A percentile compares a stretch with the other conserved stretches of the same genome.
These are phyloP conservation scores for Colletotrichum paranaense DNA, from an alignment of 2,329 filamentous ascomycete genomes.

Conservation along the genomic window DNA sequence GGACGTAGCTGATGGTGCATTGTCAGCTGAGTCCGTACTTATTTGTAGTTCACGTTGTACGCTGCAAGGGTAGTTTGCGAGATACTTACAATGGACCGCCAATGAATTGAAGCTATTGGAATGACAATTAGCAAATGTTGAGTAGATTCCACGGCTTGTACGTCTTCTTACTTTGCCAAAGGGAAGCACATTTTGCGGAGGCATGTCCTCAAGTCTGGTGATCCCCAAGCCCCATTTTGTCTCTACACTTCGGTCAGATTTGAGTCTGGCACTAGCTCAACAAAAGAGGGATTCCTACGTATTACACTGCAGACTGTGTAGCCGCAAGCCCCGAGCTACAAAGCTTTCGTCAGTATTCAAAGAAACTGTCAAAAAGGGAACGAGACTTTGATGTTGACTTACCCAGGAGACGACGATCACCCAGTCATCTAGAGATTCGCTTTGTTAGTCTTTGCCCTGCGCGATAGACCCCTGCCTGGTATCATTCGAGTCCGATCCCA, in stretches of 20 bases:
- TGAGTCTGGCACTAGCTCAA: background rate
- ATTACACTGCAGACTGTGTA: conserved; percentile 49
- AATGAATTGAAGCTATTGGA: conserved; percentile 48
- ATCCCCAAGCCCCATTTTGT: conserved; percentile 57
- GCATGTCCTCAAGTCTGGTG: conserved; percentile 48
- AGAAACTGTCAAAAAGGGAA: background rate
- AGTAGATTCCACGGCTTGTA: fast-evolving
- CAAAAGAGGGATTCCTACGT: conserved; percentile 42
- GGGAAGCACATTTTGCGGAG: conserved; percentile 48
- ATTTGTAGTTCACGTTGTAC: no score
- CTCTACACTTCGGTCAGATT: conserved; percentile 42
- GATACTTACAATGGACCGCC: conserved; percentile 53
- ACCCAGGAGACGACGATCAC: conserved; percentile 42
- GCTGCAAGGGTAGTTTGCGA: no score
- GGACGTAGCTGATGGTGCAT: conserved; percentile 47
- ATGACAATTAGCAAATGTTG: background rate
- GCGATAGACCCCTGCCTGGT: background rate
- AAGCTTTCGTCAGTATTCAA: background rate
- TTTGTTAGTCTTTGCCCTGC: conserved; percentile 4
- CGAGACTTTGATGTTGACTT: conserved; percentile 25
- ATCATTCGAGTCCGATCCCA: background rate
- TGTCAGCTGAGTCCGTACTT: background rate
- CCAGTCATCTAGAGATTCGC: conserved; percentile 32
- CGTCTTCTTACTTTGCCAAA: conserved; percentile 45
- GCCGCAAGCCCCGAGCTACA: conserved; percentile 45